phyloP scores from a whole-genome alignment of 2,329 filamentous ascomycete genomes.

The Ceratocystis harringtonii region DNA sequence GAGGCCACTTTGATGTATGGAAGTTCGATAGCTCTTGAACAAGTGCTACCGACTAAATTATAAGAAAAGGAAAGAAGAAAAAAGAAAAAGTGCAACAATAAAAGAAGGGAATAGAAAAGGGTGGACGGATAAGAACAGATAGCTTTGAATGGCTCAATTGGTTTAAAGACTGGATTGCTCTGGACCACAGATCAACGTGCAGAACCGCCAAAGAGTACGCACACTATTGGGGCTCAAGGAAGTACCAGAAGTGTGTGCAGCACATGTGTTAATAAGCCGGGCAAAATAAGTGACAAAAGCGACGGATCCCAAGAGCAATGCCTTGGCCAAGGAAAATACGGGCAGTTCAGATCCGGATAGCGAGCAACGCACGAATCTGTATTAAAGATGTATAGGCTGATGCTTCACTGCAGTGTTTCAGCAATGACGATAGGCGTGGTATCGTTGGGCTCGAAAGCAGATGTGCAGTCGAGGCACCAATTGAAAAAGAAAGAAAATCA shows the following conservation, averaged over 20 bases:
- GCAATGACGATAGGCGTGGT: no score
- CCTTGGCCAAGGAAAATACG: not conserved
- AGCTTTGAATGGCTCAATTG: conserved; percentile 6
- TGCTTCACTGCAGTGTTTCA: no score
- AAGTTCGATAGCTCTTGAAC: conserved; percentile 12
- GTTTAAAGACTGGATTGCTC: not conserved
- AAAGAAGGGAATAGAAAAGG: not conserved
- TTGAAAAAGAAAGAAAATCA: not conserved
- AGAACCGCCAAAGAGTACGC: not conserved
- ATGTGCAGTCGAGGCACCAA: not conserved
- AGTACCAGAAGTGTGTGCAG: not conserved
- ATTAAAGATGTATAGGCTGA: not conserved
- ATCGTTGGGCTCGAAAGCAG: not conserved
- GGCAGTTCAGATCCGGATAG: not conserved
- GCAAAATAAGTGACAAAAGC: not conserved
- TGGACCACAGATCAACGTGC: not conserved
- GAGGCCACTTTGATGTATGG: conserved; percentile 42
- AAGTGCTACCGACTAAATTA: conserved; percentile 9
- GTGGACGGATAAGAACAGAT: not conserved
- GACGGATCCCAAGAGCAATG: not conserved
- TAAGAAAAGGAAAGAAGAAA: conserved; percentile 6
- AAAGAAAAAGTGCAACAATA: not conserved
- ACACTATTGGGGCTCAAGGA: not conserved
- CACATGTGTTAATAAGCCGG: no score
- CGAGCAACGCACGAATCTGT: not conserved